These are phyloP conservation scores for Beta lomatogona DNA, from an alignment of 179 eudicot species.

Conservation along the genomic window DNA sequence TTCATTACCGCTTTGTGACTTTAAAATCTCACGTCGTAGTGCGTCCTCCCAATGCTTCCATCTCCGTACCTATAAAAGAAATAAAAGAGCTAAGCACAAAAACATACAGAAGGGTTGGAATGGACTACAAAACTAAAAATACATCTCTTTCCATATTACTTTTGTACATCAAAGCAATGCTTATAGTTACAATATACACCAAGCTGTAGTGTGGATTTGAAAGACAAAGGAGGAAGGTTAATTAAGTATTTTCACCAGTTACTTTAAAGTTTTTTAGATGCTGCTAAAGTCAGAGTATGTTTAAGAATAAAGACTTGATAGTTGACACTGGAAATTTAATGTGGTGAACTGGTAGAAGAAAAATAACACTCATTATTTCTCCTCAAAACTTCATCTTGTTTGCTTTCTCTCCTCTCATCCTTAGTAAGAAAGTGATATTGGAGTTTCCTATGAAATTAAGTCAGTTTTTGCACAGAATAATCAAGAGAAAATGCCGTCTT, in stretches of 20 bases:
- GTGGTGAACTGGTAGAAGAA: background rate
- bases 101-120: background rate
- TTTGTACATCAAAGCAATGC: background rate
- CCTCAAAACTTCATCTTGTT: no score
- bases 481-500: background rate
- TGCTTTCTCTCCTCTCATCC: background rate
- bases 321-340: no score
- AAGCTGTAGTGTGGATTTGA: background rate
- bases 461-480: background rate
- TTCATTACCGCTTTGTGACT: conserved; percentile 28
- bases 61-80: conserved; percentile 48
- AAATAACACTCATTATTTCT: no score
- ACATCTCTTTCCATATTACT: background rate
- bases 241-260: background rate
- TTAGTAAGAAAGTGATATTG: background rate
- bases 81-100: background rate
- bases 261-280: background rate
- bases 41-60: conserved; percentile 90
- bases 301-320: no score
- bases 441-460: background rate
- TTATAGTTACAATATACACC: background rate
- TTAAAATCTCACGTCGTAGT: conserved; percentile 41
- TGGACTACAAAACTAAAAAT: background rate
- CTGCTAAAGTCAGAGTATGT: no score
- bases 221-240: background rate